Percentiles rank a stretch among this genome's conserved stretches.
Evolutionary conservation across 2,329 filamentous ascomycete genomes (phyloP).

Genomic region (Fusarium miscanthi): DNA sequence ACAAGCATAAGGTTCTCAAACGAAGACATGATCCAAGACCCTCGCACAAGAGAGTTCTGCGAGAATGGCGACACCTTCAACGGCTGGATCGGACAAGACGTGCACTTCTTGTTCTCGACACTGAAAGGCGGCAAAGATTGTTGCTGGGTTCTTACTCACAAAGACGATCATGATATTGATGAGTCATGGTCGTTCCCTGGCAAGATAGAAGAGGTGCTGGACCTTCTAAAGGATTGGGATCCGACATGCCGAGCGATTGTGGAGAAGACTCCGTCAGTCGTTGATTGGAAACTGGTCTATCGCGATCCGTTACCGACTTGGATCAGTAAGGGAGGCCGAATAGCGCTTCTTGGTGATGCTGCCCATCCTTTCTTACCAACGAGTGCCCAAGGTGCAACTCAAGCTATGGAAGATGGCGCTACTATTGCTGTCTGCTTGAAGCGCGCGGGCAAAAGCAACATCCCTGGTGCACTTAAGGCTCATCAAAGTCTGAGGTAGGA

Average conservation of each 20-base stretch:
- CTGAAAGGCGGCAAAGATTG: constrained; percentile 57
- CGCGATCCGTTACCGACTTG: constrained; percentile 32
- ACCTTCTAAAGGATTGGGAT: constrained; percentile 27
- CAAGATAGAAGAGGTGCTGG: constrained; percentile 28
- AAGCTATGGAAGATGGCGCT: constrained; percentile 36
- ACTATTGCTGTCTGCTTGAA: constrained; percentile 26
- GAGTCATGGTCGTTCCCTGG: constrained; percentile 38
- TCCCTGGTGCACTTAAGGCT: constrained; percentile 23
- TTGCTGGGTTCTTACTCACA: constrained; percentile 68
- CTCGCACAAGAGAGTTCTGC: constrained; percentile 64
- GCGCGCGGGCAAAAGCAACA: constrained; percentile 7
- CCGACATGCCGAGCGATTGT: constrained; percentile 32
- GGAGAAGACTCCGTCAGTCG: constrained; percentile 24
- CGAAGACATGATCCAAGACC: constrained; percentile 63
- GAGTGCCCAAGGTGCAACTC: constrained; percentile 33
- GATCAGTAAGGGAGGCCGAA: constrained; percentile 13
- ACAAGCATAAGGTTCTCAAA: constrained; percentile 46
- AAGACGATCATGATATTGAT: constrained; percentile 33
- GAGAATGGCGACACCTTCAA: constrained; percentile 68
- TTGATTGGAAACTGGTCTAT: constrained; percentile 35
- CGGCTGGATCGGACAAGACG: constrained; percentile 56
- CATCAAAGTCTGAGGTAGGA: constrained; percentile 31
- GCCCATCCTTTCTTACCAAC: constrained; percentile 37
- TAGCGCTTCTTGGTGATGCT: constrained; percentile 30
- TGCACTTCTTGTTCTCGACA: constrained; percentile 66